A percentile compares a stretch with the other conserved stretches of the same genome.
These are phyloP conservation scores for Amanita polypyramis DNA, from an alignment of 768 basidiomycete genomes.

Conservation along the genomic window DNA sequence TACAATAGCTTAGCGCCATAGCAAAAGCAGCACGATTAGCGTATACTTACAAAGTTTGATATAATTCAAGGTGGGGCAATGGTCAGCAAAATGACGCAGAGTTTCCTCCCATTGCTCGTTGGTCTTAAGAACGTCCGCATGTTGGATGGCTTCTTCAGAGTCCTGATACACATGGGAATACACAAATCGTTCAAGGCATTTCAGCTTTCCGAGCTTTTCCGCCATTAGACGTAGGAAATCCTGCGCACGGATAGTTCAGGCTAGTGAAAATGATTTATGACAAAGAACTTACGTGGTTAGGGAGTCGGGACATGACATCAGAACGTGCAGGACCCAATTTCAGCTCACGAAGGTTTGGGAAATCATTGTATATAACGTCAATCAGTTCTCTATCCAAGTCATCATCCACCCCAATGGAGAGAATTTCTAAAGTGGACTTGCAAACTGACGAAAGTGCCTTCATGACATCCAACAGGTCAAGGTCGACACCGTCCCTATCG, in stretches of 20 bases:
- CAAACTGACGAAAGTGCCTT: slow-evolving; percentile 4
- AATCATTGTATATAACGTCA: background rate
- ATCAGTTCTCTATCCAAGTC: slow-evolving; percentile 1
- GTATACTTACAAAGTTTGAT: background rate
- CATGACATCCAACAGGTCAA: background rate
- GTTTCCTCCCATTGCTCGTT: background rate
- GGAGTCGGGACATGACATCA: background rate
- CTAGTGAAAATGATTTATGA: background rate
- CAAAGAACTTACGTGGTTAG: background rate
- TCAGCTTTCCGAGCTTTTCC: background rate
- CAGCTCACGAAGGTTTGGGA: slow-evolving; percentile 4
- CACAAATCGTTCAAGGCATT: background rate
- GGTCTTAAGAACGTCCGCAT: background rate
- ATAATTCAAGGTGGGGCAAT: background rate
- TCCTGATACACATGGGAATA: background rate
- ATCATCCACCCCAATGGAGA: background rate
- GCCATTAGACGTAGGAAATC: background rate
- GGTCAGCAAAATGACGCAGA: background rate
- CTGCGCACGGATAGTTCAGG: background rate
- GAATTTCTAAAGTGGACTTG: background rate
- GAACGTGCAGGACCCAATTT: slow-evolving; percentile 2
- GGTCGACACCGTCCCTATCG: background rate
- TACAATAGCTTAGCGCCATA: background rate
- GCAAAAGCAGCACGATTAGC: background rate
- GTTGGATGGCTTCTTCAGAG: background rate